Evolutionary conservation across 768 basidiomycete genomes (phyloP).

Genomic region (Lanmaoa rubissima): DNA sequence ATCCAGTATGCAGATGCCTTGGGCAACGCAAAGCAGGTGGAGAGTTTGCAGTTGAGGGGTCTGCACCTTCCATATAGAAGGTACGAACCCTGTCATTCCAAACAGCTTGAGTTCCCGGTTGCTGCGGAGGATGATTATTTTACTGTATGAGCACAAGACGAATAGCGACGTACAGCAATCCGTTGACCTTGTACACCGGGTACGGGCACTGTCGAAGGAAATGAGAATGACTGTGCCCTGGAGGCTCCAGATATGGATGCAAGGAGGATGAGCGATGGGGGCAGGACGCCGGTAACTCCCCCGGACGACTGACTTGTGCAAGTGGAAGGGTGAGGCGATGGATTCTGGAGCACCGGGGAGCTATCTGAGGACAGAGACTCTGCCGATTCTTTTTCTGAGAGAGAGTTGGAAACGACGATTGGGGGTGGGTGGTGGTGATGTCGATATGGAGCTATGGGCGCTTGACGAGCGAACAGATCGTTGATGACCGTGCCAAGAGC

Average conservation of each 20-base stretch:
- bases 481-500: slow-evolving; percentile 77
- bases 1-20: slow-evolving; percentile 68
- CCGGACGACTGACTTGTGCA: slow-evolving; percentile 19
- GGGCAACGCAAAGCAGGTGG: slow-evolving; percentile 66
- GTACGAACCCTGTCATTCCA: slow-evolving; percentile 43
- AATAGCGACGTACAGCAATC: slow-evolving; percentile 11
- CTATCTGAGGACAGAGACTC: slow-evolving; percentile 21
- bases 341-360: slow-evolving; percentile 24
- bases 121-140: slow-evolving; percentile 1
- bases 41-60: slow-evolving; percentile 59
- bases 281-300: slow-evolving; percentile 20
- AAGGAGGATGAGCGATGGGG: slow-evolving; percentile 30
- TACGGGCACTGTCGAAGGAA: slow-evolving; percentile 4
- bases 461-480: slow-evolving; percentile 74
- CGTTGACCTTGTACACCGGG: not conserved
- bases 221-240: slow-evolving; percentile 3
- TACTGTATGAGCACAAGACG: not conserved
- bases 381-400: slow-evolving; percentile 25
- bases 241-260: slow-evolving; percentile 28
- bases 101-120: slow-evolving; percentile 14
- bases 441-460: slow-evolving; percentile 41
- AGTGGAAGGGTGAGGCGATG: slow-evolving; percentile 26
- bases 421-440: slow-evolving; percentile 37
- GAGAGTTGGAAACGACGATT: slow-evolving; percentile 29
- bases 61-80: slow-evolving; percentile 60